Conservation (phyloP, 805 yeast genomes). For the Barnettozyma sucrosica region DNA sequence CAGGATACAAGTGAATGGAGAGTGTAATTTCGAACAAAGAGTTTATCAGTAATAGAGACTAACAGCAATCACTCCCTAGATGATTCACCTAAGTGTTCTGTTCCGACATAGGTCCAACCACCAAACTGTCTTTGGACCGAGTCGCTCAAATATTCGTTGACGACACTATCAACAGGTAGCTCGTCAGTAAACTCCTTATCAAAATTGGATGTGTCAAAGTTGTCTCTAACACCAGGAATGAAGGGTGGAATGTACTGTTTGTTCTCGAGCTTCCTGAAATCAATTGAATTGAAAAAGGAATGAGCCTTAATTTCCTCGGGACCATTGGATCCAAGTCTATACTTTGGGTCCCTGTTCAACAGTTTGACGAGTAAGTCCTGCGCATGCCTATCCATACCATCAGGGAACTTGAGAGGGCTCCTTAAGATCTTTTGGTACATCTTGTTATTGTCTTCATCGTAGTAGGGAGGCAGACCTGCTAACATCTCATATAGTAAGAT, state of each 20-base stretch:
- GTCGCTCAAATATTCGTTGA: slow-evolving; percentile 85
- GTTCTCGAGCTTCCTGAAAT: slow-evolving; percentile 76
- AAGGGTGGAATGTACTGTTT: slow-evolving; percentile 94
- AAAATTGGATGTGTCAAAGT: slow-evolving; percentile 88
- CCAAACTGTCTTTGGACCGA: slow-evolving; percentile 97
- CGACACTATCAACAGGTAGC: slow-evolving; percentile 91
- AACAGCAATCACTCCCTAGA: background rate
- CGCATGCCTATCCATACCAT: slow-evolving; percentile 80
- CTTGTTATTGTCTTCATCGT: slow-evolving; percentile 85
- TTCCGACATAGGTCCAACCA: slow-evolving; percentile 95
- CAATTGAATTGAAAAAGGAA: slow-evolving; percentile 81
- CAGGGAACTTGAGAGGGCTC: slow-evolving; percentile 86
- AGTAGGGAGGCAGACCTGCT: slow-evolving; percentile 95
- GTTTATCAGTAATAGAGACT: background rate
- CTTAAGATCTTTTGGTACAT: slow-evolving; percentile 93
- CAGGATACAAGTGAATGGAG: background rate
- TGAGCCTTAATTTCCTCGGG: slow-evolving; percentile 81
- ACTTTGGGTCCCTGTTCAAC: slow-evolving; percentile 77
- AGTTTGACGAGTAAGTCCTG: slow-evolving; percentile 70
- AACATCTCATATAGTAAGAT: slow-evolving; percentile 92
- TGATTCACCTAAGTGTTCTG: slow-evolving; percentile 37
- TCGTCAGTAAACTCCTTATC: slow-evolving; percentile 90
- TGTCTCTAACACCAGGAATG: slow-evolving; percentile 83
- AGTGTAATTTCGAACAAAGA: background rate
- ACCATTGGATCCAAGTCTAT: slow-evolving; percentile 73